Evolutionary conservation across 805 yeast species (phyloP), one percentile per base, ranked within the genome.

Genomic region (Yamadazyma tumulicola): DNA sequence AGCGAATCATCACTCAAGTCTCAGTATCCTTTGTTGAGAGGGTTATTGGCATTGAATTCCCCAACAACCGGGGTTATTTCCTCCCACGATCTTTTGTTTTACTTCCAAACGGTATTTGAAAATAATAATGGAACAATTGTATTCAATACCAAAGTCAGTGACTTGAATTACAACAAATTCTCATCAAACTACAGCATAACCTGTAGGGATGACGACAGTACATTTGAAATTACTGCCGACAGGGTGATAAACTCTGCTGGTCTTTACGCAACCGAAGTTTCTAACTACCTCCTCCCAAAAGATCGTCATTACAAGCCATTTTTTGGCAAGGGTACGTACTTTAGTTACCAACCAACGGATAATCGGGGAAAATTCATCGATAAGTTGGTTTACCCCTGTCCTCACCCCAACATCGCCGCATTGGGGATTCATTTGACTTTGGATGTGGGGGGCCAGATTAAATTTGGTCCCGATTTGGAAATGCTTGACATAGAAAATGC

Each of bases 381-480:
- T 29, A 54, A 52, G 25, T 49, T 64, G 35, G 63, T 88, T 0
- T 88, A 88, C 54, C 96, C 96, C 1, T 81, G 86, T 37, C 70
- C 81, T 1, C 78, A 81, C n/a, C 72, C 72, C 5, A 73, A 76
- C 34, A 74, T 79, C 0, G 70, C 83, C n/a, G 84, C 94, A 0
- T 63, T 89, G 37, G 97, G 97, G 0, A 85, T 93, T 0, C 97
- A 88, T 61, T 60, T 89, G 42, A 88, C 97, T 0, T 61, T 89
- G 19, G 94, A 85, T 49, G 58, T 88, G 35, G 88, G 84, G 3
- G 93, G 94, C 0, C 81, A 79, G 45, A 59, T 88, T 18, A 72
- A 75, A 43, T 88, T 88, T 54, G 97, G 97, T 0, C 96, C 96
- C 0, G 96, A 89, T 53, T 57, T 86, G 26, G 93, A 87, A 55